phyloP scores from a whole-genome alignment of 441 rosid species.

The Kokia cookei region DNA sequence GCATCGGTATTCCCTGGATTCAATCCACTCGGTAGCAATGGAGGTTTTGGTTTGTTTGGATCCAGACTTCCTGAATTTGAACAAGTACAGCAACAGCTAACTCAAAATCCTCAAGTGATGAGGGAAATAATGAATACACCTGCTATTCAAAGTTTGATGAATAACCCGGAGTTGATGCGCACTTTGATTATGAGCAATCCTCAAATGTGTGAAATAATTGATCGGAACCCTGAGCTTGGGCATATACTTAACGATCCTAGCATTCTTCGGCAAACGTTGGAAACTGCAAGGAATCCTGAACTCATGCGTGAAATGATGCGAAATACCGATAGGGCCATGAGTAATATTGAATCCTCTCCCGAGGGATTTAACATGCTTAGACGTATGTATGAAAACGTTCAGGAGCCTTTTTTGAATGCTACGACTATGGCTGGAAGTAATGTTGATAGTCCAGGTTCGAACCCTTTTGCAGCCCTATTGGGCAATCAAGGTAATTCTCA shows the following conservation, averaged over 20 bases:
- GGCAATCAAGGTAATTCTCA: not conserved
- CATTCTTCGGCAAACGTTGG: slow-evolving; percentile 53
- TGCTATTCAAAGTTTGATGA: slow-evolving; percentile 59
- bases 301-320: slow-evolving; percentile 75
- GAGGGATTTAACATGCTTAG: slow-evolving; percentile 68
- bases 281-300: slow-evolving; percentile 64
- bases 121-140: slow-evolving; percentile 82
- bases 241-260: slow-evolving; percentile 60
- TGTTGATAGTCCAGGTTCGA: slow-evolving; percentile 27
- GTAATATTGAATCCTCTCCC: slow-evolving; percentile 63
- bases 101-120: slow-evolving; percentile 70
- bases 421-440: slow-evolving; percentile 46
- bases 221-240: slow-evolving; percentile 65
- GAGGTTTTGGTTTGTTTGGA: slow-evolving; percentile 56
- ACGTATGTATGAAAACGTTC: slow-evolving; percentile 69
- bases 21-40: slow-evolving; percentile 43
- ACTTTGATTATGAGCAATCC: slow-evolving; percentile 64
- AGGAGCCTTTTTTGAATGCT: slow-evolving; percentile 58
- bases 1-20: slow-evolving; percentile 62
- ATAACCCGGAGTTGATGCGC: slow-evolving; percentile 60
- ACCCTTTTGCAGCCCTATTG: not conserved
- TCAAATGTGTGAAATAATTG: slow-evolving; percentile 62
- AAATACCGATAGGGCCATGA: slow-evolving; percentile 60
- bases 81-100: slow-evolving; percentile 74
- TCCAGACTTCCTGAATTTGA: slow-evolving; percentile 65